Evolutionary conservation across 768 basidiomycete genomes (phyloP), one percentile per base, ranked within the genome.

Genomic region (Mycena vitilis): DNA sequence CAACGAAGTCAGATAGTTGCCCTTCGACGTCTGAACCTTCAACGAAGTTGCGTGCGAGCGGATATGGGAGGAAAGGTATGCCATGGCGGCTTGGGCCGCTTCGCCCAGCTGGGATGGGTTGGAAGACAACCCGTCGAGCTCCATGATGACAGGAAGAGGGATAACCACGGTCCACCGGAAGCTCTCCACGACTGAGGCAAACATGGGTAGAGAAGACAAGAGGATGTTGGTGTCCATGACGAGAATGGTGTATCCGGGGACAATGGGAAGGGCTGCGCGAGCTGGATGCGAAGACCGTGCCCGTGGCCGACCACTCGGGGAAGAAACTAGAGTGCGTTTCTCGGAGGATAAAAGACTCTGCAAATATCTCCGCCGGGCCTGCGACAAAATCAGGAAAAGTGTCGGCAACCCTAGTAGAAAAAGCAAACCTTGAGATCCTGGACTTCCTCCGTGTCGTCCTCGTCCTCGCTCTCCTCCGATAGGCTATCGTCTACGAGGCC

Each of bases 171-270:
- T 98, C 95, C 96, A 99, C 34, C 82, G 83, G 20, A 89, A 79
- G 67, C 89, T 90, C 77, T 97, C 94, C 59, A 98, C 84, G 66
- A 99, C 83, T 15, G 90, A 86, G 0, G 87, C 78, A 66, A 99
- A 84, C 71, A 92, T 82, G 0, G 89, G 78, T 5, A 98, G 83
- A 0, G 95, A 95, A 0, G 94, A 92, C 18, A 99, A 86, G 0
- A 99, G 83, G 63, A 98, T 94, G 81, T 99, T 99, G 55, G 97
- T 98, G 79, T 99, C 97, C 75, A 97, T 83, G 36, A 99, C 91
- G 65, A 99, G 91, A 52, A 92, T 84, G 13, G 95, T 95, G 79
- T 95, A 98, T 3, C 97, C 97, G 4, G 94, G 86, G 8, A 93
- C 81, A 71, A 95, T 87, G 55, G 82, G 81, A 20, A 93, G 77